Evolutionary conservation across 2,329 filamentous ascomycete genomes (phyloP).

Genomic region (Xylaria digitata): DNA sequence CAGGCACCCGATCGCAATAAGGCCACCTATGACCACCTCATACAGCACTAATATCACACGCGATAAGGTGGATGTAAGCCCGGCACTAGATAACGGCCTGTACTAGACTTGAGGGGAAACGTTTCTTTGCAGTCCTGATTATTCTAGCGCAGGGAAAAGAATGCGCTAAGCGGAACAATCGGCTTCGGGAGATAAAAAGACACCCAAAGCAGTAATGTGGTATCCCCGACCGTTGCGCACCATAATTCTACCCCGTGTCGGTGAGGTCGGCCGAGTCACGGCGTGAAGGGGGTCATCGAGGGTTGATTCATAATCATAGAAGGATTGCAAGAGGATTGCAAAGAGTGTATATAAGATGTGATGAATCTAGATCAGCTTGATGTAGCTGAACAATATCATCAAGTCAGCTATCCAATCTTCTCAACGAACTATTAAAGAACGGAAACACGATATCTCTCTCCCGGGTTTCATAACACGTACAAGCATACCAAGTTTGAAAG

Average conservation of each 20-base stretch:
- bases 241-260: not conserved
- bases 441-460: not conserved
- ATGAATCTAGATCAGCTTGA: not conserved
- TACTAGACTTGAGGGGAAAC: not conserved
- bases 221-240: slow-evolving; percentile 22
- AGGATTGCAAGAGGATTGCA: not conserved
- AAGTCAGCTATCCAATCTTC: slow-evolving; percentile 1
- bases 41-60: not conserved
- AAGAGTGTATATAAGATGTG: slow-evolving; percentile 13
- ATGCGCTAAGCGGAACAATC: slow-evolving; percentile 11
- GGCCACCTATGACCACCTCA: not conserved
- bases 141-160: not conserved
- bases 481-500: not conserved
- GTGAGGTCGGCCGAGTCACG: too few relatives aligned
- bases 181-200: slow-evolving; percentile 9
- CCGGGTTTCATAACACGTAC: not conserved
- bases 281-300: too few relatives aligned
- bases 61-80: slow-evolving; percentile 8
- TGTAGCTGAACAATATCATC: slow-evolving; percentile 6
- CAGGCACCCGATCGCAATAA: not conserved
- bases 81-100: not conserved
- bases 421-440: not conserved
- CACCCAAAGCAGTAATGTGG: slow-evolving; percentile 31
- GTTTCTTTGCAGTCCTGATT: not conserved
- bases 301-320: not conserved